A percentile compares a stretch with the other conserved stretches of the same genome.
phyloP scores from a whole-genome alignment of 139 green algal species.

The Mychonastes homosphaera region DNA sequence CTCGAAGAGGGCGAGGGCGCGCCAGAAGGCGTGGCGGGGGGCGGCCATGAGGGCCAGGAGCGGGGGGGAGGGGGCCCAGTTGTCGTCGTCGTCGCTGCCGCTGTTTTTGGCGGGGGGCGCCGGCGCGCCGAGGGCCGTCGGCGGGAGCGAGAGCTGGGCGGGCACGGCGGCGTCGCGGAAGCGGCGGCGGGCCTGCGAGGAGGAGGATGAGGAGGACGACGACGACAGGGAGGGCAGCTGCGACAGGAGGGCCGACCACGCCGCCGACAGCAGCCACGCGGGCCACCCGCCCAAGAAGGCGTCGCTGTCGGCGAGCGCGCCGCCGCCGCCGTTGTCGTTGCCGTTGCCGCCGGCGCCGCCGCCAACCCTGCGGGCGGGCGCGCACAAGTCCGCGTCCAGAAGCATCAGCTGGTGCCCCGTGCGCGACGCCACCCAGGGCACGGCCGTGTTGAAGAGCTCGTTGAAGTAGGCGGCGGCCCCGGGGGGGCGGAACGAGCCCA shows the following conservation, averaged over 20 bases:
- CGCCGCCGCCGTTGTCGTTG: not conserved
- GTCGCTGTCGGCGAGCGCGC: not conserved
- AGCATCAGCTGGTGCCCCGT: conserved; percentile 20
- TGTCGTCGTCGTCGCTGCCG: not conserved
- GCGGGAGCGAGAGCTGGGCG: no score
- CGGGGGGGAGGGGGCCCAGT: not conserved
- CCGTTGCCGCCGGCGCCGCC: not conserved
- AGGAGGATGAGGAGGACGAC: no score
- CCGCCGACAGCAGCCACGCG: no score
- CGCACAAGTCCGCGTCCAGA: conserved; percentile 3
- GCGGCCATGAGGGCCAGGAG: conserved; percentile 19
- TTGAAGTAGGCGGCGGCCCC: not conserved
- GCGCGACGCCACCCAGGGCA: conserved; percentile 8
- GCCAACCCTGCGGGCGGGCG: not conserved
- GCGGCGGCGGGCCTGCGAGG: no score
- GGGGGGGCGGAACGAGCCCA: conserved; percentile 7
- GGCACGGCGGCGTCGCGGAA: no score
- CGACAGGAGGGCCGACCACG: no score
- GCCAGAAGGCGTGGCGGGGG: conserved; percentile 1
- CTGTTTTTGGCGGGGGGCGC: no score
- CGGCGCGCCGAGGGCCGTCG: no score
- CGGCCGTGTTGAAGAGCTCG: conserved; percentile 10
- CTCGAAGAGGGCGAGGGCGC: conserved; percentile 1
- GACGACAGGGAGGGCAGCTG: no score
- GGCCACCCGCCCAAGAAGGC: no score